A percentile compares a stretch with the other conserved stretches of the same genome.
Conservation (phyloP, 1,139 yeast species). For the Hansenula lynferdii region DNA sequence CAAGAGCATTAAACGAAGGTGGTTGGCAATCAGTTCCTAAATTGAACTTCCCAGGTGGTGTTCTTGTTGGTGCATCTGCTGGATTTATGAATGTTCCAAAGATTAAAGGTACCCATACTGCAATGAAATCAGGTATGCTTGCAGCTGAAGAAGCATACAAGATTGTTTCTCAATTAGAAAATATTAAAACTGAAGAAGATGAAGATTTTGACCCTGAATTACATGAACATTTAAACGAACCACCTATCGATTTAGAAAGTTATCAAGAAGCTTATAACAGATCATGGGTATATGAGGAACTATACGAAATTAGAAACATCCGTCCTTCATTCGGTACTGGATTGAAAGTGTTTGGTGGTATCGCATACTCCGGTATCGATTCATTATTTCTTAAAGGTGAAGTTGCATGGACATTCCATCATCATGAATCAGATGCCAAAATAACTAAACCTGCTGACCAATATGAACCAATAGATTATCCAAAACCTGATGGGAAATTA, state of each 20-base stretch:
- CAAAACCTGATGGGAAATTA: constrained; percentile 88
- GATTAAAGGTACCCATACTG: constrained; percentile 97
- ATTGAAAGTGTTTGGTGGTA: constrained; percentile 76
- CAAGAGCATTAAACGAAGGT: constrained; percentile 95
- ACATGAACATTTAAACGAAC: constrained; percentile 29
- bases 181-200: constrained; percentile 35
- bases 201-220: constrained; percentile 30
- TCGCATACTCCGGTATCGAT: constrained; percentile 80
- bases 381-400: constrained; percentile 72
- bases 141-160: constrained; percentile 85
- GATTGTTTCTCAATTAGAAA: constrained; percentile 42
- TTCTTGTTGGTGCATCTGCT: constrained; percentile 90
- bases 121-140: constrained; percentile 89
- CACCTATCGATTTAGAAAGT: constrained; percentile 44
- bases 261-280: constrained; percentile 62
- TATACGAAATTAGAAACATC: constrained; percentile 77
- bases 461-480: constrained; percentile 72
- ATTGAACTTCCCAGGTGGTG: constrained; percentile 91
- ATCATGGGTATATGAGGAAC: constrained; percentile 86
- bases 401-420: constrained; percentile 84
- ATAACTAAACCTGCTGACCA: constrained; percentile 64
- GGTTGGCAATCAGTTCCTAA: constrained; percentile 91
- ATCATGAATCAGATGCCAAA: constrained; percentile 65
- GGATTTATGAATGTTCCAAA: constrained; percentile 97
- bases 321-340: constrained; percentile 79